Base-by-base conservation (phyloP, 2,329 filamentous ascomycete genomes). In the Aureobasidium sp. region DNA sequence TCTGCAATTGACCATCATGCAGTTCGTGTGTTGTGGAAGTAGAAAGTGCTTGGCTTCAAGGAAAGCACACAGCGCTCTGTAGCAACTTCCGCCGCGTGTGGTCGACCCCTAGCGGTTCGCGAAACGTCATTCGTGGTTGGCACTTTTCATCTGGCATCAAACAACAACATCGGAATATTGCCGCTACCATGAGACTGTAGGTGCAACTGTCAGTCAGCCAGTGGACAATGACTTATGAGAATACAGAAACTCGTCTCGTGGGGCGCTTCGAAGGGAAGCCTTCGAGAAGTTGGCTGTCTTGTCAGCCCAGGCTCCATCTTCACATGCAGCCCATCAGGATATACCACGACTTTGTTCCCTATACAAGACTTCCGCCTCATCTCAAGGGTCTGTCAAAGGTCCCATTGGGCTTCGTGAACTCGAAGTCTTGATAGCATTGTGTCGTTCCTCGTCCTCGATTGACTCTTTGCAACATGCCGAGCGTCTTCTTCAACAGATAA, bases 361-460 rank as follows among this genome's bases (percentile, higher is more conserved):
- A 39, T 70, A 71, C 42, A 56, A 55, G 15, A 50, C n/a, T 60
- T 62, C 20, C 39, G 34, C 34, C 8, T 20, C 39, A 29, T 51
- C 61, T 27, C 68, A 70, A 63, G 71, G 70, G 6, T 41, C 44
- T n/a, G 55, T 56, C 36, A 47, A 61, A 34, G 27, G 20, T 20
- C 74, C 73, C 1, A 79, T 78, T 73, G 74, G 87, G 59, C 85
- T 92, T 60, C 87, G 90, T 70, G 95, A 99, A 79, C 87, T 96
- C 68, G 93, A 99, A 74, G 89, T 96, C 59, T 82, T 99, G 29
- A 78, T 97, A 29, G 91, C 94, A 47, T 81, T 99, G 29, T 97
- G 93, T 79, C 93, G 92, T 76, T 90, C 93, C 59, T 90, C 92
- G 3, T 88, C 91, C 4, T 82, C 85, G 27, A 81, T 97, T 29